These are phyloP conservation scores for Amanita thiersii DNA, from an alignment of 768 basidiomycete species.

Conservation along the genomic window DNA sequence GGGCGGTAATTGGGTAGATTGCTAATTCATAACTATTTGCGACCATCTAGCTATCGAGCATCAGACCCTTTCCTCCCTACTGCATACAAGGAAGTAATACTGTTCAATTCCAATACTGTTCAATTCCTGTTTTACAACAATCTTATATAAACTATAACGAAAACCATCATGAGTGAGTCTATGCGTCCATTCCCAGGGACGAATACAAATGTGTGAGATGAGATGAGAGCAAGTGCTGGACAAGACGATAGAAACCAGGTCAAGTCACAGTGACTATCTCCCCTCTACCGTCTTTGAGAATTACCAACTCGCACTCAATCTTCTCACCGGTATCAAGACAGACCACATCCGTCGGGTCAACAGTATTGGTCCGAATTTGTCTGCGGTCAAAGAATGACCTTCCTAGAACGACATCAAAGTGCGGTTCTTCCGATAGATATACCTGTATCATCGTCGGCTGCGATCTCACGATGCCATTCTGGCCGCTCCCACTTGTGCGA, in stretches of 20 bases:
- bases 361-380: slow-evolving; percentile 71
- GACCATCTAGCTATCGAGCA: too few species aligned
- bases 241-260: slow-evolving; percentile 3
- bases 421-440: slow-evolving; percentile 88
- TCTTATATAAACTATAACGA: too few species aligned
- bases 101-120: too few species aligned
- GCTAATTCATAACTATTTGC: too few species aligned
- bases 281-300: slow-evolving; percentile 85
- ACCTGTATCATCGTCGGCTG: slow-evolving; percentile 50
- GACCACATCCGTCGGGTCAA: slow-evolving; percentile 84
- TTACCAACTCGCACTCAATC: slow-evolving; percentile 86
- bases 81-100: too few species aligned
- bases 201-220: background rate
- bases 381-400: slow-evolving; percentile 78
- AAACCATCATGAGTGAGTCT: too few species aligned
- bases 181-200: too few species aligned
- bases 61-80: too few species aligned
- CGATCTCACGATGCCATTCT: slow-evolving; percentile 16
- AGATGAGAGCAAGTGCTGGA: background rate
- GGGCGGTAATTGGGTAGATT: slow-evolving; percentile 17
- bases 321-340: slow-evolving; percentile 91
- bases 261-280: slow-evolving; percentile 87
- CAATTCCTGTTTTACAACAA: too few species aligned
- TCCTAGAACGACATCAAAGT: slow-evolving; percentile 93
- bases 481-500: too few species aligned